Evolutionary conservation across 257 asterid genomes (phyloP).

Genomic region (Fraxinus quadrangulata): DNA sequence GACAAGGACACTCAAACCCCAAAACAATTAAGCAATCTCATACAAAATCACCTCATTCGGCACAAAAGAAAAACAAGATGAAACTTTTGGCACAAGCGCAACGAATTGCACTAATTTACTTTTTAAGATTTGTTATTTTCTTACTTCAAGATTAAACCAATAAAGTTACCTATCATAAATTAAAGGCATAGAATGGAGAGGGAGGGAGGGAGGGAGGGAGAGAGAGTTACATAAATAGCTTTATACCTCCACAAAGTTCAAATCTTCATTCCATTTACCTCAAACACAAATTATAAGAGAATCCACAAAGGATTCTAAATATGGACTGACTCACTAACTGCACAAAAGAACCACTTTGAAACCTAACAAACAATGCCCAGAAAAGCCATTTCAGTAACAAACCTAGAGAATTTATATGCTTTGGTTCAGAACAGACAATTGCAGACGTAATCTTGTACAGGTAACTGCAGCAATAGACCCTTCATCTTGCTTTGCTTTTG

Average conservation of each 20-base stretch:
- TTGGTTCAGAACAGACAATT: slow-evolving; percentile 49
- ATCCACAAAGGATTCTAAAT: slow-evolving; percentile 5
- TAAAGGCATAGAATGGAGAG: not conserved
- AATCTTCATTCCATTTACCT: slow-evolving; percentile 15
- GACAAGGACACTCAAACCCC: too few species aligned
- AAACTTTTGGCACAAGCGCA: too few species aligned
- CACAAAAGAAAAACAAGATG: too few species aligned
- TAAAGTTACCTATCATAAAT: not conserved
- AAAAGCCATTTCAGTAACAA: slow-evolving; percentile 15
- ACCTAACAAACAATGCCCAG: slow-evolving; percentile 1
- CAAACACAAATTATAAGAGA: not conserved
- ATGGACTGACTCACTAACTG: slow-evolving; percentile 4
- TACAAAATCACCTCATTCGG: too few species aligned
- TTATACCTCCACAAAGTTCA: slow-evolving; percentile 4
- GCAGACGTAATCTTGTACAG: slow-evolving; percentile 67
- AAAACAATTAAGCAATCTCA: too few species aligned
- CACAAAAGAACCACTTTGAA: not conserved
- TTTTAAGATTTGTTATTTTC: too few species aligned
- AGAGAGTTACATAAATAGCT: not conserved
- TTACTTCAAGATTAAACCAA: not conserved
- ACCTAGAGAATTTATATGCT: slow-evolving; percentile 14
- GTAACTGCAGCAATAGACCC: slow-evolving; percentile 78
- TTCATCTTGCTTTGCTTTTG: slow-evolving; percentile 71
- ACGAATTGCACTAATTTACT: too few species aligned
- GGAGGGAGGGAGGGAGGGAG: not conserved